Conservation (phyloP, 192 early-diverging fungal species). For the Thoreauomyces humboldtii region DNA sequence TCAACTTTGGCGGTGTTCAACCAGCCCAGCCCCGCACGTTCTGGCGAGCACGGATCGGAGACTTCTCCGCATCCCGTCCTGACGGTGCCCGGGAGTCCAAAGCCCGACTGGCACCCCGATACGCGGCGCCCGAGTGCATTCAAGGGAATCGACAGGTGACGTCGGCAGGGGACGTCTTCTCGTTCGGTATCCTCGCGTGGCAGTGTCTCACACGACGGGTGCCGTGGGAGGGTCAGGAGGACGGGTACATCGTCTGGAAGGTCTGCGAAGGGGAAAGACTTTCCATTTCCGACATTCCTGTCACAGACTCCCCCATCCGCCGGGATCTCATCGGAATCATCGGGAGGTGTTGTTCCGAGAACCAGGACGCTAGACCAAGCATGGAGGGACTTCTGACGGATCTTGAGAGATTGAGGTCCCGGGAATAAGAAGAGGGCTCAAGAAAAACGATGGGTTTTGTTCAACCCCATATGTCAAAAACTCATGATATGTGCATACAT, state of each 20-base stretch:
- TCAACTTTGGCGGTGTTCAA: conserved; percentile 5
- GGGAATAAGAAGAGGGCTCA: too few species aligned
- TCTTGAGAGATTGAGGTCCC: conserved; percentile 3
- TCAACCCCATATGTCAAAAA: too few species aligned
- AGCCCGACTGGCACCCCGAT: conserved; percentile 13
- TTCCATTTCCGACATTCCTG: not conserved
- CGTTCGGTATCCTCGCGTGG: conserved; percentile 22
- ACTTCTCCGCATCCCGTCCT: conserved; percentile 20
- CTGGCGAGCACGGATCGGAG: conserved; percentile 25
- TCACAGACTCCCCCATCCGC: not conserved
- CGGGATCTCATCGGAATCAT: conserved; percentile 6
- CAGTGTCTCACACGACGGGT: conserved; percentile 23
- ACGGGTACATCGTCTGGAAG: conserved; percentile 21
- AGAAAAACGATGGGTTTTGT: too few species aligned
- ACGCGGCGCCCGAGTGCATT: conserved; percentile 17
- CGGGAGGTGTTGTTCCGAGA: not conserved
- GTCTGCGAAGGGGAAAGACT: conserved; percentile 25
- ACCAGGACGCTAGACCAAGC: conserved; percentile 4
- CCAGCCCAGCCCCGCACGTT: conserved; percentile 16
- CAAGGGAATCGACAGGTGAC: not conserved
- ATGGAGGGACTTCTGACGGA: conserved; percentile 5
- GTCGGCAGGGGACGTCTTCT: conserved; percentile 15
- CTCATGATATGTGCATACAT: too few species aligned
- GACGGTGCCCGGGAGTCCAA: conserved; percentile 3
- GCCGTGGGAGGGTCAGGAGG: conserved; percentile 28